Evolutionary conservation across 805 yeast species (phyloP).

Genomic region (Diddensiella santjacobensis): DNA sequence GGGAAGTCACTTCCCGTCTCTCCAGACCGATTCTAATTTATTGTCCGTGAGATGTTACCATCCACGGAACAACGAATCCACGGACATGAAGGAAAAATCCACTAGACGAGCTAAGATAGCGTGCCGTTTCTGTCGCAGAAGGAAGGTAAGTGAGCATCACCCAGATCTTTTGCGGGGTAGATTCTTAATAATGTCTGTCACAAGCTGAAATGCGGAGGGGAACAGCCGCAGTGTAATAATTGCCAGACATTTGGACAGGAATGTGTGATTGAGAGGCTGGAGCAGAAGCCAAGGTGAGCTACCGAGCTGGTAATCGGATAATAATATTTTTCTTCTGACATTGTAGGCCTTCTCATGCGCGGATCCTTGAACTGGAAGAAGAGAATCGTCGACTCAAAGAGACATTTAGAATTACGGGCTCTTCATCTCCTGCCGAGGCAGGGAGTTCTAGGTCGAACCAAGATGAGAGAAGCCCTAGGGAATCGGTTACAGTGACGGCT

Average conservation of each 20-base stretch:
- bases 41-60: too few relatives aligned
- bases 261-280: background rate
- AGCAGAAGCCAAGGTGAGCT: background rate
- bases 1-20: too few relatives aligned
- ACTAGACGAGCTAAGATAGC: background rate
- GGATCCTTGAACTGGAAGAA: background rate
- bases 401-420: background rate
- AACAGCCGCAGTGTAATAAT: conserved; percentile 2
- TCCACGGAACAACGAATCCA: too few relatives aligned
- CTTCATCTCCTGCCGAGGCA: too few relatives aligned
- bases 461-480: too few relatives aligned
- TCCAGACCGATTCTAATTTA: too few relatives aligned
- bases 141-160: background rate
- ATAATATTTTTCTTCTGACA: background rate
- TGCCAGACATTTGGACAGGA: background rate
- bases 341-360: background rate
- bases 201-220: conserved; percentile 4
- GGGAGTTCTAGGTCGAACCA: too few relatives aligned
- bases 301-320: too few relatives aligned
- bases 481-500: too few relatives aligned
- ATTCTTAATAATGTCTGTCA: too few relatives aligned
- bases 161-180: background rate
- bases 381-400: conserved; percentile 1
- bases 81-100: too few relatives aligned
- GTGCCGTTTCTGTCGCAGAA: background rate